A percentile compares a stretch with the other conserved stretches of the same genome.
Conservation (phyloP, 2,329 filamentous ascomycete species). For the Colletotrichum sp. region DNA sequence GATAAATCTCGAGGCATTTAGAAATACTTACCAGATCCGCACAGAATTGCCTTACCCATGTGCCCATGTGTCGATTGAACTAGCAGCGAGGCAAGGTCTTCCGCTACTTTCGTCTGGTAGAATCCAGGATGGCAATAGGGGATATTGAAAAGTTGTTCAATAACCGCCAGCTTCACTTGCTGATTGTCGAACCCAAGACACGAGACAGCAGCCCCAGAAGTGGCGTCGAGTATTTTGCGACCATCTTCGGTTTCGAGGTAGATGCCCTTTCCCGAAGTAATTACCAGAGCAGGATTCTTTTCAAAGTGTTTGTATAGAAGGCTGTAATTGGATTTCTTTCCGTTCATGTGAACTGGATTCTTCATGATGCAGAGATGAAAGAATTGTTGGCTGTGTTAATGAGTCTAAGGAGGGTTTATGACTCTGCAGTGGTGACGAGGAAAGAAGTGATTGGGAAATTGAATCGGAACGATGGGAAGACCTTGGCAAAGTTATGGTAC, state of each 20-base stretch:
- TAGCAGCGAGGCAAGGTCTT: not conserved
- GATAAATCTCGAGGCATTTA: accelerated
- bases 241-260: not conserved
- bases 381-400: not conserved
- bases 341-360: not conserved
- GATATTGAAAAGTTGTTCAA: not conserved
- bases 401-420: not conserved
- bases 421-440: not conserved
- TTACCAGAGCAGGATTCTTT: not conserved
- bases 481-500: not conserved
- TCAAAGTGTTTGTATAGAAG: not conserved
- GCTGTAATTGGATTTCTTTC: not conserved
- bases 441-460: not conserved
- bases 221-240: not conserved
- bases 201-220: not conserved
- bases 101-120: not conserved
- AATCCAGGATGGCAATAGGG: not conserved
- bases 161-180: not conserved
- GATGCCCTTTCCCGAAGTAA: not conserved
- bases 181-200: not conserved
- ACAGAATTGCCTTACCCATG: not conserved
- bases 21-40: not conserved
- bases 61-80: not conserved
- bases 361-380: not conserved
- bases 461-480: not conserved